Conservation (phyloP, 2,329 filamentous ascomycete species). For the Clarireedia homoeocarpa region DNA sequence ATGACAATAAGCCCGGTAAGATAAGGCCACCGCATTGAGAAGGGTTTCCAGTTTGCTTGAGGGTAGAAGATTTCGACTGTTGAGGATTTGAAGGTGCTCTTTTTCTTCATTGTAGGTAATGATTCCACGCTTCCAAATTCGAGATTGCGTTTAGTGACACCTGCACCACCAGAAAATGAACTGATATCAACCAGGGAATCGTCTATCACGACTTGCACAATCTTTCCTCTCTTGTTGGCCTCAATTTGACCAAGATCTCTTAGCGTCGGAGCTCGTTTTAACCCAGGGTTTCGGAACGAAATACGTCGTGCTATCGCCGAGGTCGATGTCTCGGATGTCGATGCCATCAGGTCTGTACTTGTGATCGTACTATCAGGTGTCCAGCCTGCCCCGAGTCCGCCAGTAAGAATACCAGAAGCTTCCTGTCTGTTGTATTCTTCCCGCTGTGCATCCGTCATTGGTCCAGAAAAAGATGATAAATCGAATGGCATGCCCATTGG, state of each 20-base stretch:
- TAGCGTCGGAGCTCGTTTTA: conserved; percentile 35
- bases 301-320: conserved; percentile 15
- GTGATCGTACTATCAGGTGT: conserved; percentile 39
- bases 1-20: conserved; percentile 45
- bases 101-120: conserved; percentile 16
- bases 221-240: conserved; percentile 51
- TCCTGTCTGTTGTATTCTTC: conserved; percentile 32
- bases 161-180: conserved; percentile 18
- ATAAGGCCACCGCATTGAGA: conserved; percentile 57
- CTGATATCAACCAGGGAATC: conserved; percentile 21
- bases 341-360: conserved; percentile 42
- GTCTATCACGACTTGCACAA: conserved; percentile 33
- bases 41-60: conserved; percentile 58
- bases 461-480: conserved; percentile 24
- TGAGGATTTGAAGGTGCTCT: conserved; percentile 22
- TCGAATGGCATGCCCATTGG: conserved; percentile 16
- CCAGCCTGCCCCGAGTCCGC: conserved; percentile 50
- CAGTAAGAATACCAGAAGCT: conserved; percentile 46
- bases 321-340: conserved; percentile 7
- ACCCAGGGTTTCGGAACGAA: conserved; percentile 16
- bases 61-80: conserved; percentile 49
- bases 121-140: conserved; percentile 16
- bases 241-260: conserved; percentile 47
- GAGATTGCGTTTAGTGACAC: conserved; percentile 6
- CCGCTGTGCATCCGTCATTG: conserved; percentile 15